Conservation (phyloP, 1,139 yeast genomes). For the Pneumocystis sp. region DNA sequence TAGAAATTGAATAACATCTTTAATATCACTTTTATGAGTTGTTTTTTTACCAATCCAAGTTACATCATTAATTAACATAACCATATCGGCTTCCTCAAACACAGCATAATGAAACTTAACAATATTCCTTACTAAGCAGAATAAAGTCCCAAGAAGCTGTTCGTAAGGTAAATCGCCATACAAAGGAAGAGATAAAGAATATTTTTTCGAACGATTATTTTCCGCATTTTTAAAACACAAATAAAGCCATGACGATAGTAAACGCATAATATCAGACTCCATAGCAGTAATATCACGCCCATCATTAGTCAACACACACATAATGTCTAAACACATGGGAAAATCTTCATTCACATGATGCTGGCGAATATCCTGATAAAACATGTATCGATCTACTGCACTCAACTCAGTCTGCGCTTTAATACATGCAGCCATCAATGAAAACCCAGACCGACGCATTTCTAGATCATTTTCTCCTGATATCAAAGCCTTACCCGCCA, state of each 20-base stretch:
- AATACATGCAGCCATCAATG: conserved; percentile 43
- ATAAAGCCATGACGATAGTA: conserved; percentile 5
- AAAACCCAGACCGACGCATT: conserved; percentile 39
- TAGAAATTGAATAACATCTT: conserved; percentile 33
- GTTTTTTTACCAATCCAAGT: conserved; percentile 34
- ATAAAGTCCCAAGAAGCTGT: conserved; percentile 23
- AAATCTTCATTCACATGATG: conserved; percentile 41
- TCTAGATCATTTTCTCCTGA: conserved; percentile 30
- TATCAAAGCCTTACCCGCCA: conserved; percentile 45
- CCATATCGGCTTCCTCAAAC: conserved; percentile 31
- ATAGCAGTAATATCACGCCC: conserved; percentile 37
- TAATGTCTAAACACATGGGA: conserved; percentile 39
- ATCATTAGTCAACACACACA: conserved; percentile 39
- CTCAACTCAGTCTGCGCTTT: conserved; percentile 33
- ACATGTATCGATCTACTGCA: conserved; percentile 36
- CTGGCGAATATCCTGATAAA: conserved; percentile 45
- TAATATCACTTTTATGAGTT: conserved; percentile 29
- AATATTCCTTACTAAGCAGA: conserved; percentile 32
- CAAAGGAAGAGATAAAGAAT: background rate
- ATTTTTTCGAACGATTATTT: background rate
- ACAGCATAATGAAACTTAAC: conserved; percentile 36
- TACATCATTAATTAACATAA: conserved; percentile 26
- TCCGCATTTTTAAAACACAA: background rate
- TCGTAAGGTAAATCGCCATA: conserved; percentile 11
- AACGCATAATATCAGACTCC: conserved; percentile 2